Base-by-base conservation (phyloP, 805 yeast genomes). In the Starmerella bombicola region DNA sequence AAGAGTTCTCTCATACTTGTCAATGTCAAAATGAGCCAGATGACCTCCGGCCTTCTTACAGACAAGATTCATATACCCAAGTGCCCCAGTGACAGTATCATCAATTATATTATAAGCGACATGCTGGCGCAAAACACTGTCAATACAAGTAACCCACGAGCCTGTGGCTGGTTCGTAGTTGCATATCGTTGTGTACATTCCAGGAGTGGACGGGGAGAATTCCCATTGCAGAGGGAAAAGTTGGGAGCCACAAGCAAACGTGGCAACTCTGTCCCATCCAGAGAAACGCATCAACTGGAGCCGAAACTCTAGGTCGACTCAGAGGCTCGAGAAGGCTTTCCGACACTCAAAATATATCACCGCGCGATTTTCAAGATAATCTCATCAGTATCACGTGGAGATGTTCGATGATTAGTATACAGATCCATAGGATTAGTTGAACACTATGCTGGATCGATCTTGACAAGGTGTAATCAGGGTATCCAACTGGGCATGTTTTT, bases 181-280 rank as follows among this genome's bases (percentile, higher is more conserved):
- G 25, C 50, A 47, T 13, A 47, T 20, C 3, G 50, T 33, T 1
- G 20, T 35, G 23, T 46, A 46, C 31, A 33, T 30, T 2, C 40
- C 47, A 3, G 39, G 41, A 3, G 28, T 18, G 1, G 46, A 41
- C 9, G 39, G 41, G 25, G 28, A 34, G 17, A 29, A 42, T 16
- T 41, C 46, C 48, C 48, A 45, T 8, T 41, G 36, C 15, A 30
- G 23, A n/a, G 37, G 30, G 7, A 15, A 12, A 6, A 45, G 46
- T 30, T 45, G 43, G 26, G 28, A 12, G 12, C 46, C 48, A 32
- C 48, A 45, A 29, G 40, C 41, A 25, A 45, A 45, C 2, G 37
- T 37, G 7, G 46, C 45, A n/a, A 45, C 48, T 5, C 48, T 37
- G 24, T 33, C 43, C 46, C 46, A 45, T 18, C 43, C 43, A 4